These are phyloP conservation scores for Ceratobasidium sp. DNA, from an alignment of 1,284 basidiomycete genomes.

Conservation along the genomic window DNA sequence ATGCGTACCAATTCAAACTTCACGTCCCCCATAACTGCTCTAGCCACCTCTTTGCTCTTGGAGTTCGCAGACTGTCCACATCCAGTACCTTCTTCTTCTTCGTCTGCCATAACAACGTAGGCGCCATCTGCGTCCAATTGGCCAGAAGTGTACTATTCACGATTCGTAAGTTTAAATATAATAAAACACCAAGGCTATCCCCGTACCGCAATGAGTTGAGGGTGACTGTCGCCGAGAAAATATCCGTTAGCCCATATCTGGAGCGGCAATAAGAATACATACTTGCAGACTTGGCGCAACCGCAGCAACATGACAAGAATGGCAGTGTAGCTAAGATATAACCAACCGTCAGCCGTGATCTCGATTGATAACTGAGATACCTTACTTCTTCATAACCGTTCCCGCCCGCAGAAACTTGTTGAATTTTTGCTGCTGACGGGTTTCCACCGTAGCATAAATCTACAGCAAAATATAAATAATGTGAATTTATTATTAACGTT, in stretches of 20 bases:
- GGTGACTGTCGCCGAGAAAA: slow-evolving; percentile 62
- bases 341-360: background rate
- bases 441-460: slow-evolving; percentile 75
- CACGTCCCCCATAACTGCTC: too few relatives aligned
- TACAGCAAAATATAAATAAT: slow-evolving; percentile 22
- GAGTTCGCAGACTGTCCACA: too few relatives aligned
- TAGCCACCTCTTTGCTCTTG: too few relatives aligned
- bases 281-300: slow-evolving; percentile 73
- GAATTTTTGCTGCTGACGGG: slow-evolving; percentile 66
- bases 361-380: slow-evolving; percentile 34
- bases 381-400: slow-evolving; percentile 74
- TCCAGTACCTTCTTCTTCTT: too few relatives aligned
- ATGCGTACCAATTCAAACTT: too few relatives aligned
- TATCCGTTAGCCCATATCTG: background rate
- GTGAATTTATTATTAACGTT: background rate
- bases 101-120: slow-evolving; percentile 62
- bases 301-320: slow-evolving; percentile 73
- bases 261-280: slow-evolving; percentile 26
- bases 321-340: slow-evolving; percentile 40
- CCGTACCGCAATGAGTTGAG: slow-evolving; percentile 71
- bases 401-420: slow-evolving; percentile 71
- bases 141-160: slow-evolving; percentile 41
- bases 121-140: slow-evolving; percentile 59
- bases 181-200: too few relatives aligned
- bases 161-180: background rate